A percentile compares a stretch with the other conserved stretches of the same genome.
Evolutionary conservation across 768 basidiomycete species (phyloP).

Genomic region (Leccinellum albellum): DNA sequence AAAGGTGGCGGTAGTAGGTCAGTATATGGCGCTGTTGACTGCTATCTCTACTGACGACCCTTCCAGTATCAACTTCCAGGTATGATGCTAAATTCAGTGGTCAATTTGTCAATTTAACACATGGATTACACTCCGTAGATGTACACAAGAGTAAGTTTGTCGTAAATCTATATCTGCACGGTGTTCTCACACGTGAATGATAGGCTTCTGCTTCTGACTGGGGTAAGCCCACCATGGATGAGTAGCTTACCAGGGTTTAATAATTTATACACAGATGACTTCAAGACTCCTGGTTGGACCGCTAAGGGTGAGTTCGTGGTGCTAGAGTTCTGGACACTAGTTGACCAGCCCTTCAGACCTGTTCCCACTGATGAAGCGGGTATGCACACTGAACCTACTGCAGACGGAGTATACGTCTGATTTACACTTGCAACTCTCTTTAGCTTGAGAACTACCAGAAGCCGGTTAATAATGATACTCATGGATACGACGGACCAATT

Average conservation of each 20-base stretch:
- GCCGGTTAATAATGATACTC: constrained; percentile 60
- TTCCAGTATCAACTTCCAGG: constrained; percentile 66
- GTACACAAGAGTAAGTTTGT: constrained; percentile 53
- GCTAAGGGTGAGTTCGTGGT: constrained; percentile 44
- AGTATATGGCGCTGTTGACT: constrained; percentile 1
- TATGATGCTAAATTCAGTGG: not conserved
- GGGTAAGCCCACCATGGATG: constrained; percentile 39
- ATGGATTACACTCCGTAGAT: constrained; percentile 34
- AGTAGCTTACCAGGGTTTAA: not conserved
- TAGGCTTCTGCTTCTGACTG: constrained; percentile 69
- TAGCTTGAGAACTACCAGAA: constrained; percentile 77
- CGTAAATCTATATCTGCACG: not conserved
- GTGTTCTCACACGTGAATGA: not conserved
- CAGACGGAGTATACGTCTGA: not conserved
- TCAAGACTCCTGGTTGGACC: constrained; percentile 68
- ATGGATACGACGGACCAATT: constrained; percentile 73
- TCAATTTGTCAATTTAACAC: not conserved
- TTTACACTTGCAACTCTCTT: not conserved
- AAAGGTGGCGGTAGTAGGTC: constrained; percentile 56
- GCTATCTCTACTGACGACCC: not conserved
- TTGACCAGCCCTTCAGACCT: constrained; percentile 42
- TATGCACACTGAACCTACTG: constrained; percentile 12
- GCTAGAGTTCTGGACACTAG: not conserved
- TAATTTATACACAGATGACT: constrained; percentile 47
- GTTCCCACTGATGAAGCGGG: constrained; percentile 68